A percentile compares a stretch with the other conserved stretches of the same genome.
phyloP scores from a whole-genome alignment of 2,329 filamentous ascomycete genomes.

The Beauveria pseudobassiana region DNA sequence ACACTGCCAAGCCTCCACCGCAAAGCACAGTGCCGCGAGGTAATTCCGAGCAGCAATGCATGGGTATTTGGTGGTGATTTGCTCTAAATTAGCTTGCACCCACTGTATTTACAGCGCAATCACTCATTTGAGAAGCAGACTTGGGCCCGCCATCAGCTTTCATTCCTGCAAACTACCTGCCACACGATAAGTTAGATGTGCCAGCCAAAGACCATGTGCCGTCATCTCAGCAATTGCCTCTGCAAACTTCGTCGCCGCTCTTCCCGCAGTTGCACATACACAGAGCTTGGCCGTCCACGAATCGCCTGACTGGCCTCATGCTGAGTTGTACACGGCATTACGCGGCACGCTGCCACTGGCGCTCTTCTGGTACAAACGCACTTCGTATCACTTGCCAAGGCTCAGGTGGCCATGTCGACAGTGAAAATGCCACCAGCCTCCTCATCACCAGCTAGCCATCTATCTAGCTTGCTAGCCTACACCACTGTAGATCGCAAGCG shows the following conservation, averaged over 20 bases:
- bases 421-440: no score
- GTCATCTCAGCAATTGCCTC: background rate
- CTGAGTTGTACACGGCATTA: background rate
- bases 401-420: background rate
- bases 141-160: background rate
- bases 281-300: background rate
- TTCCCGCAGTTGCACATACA: background rate
- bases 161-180: background rate
- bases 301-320: background rate
- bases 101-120: no score
- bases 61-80: no score
- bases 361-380: background rate
- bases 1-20: no score
- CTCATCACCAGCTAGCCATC: no score
- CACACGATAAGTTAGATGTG: no score
- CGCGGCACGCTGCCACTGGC: background rate
- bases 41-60: no score
- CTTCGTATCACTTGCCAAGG: background rate
- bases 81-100: no score
- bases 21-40: no score
- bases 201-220: background rate
- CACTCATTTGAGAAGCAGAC: background rate
- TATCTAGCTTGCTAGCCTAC: no score
- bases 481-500: no score
- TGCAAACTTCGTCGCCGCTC: background rate